A percentile compares a stretch with the other conserved stretches of the same genome.
Evolutionary conservation across 2,329 filamentous ascomycete species (phyloP).

Genomic region (Penicillium digitatum): DNA sequence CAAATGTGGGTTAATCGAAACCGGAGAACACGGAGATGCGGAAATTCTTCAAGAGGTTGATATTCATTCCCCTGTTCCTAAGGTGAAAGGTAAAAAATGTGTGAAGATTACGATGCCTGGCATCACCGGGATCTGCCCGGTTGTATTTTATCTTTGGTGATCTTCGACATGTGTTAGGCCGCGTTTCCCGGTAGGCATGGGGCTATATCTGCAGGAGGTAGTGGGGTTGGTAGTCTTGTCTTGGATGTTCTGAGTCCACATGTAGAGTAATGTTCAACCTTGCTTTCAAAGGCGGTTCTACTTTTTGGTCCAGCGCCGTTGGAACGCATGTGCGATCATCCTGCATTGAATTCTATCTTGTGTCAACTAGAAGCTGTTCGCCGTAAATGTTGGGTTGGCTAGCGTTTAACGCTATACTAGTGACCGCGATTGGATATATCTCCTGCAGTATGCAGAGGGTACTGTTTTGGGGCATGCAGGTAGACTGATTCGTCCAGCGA

Average conservation of each 20-base stretch:
- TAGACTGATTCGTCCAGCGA: background rate
- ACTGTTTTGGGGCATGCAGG: slow-evolving; percentile 5
- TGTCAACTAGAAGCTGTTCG: background rate
- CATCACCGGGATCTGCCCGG: background rate
- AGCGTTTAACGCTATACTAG: background rate
- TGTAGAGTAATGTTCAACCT: background rate
- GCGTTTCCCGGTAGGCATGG: background rate
- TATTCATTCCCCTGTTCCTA: background rate
- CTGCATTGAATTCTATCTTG: background rate
- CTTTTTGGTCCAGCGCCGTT: background rate
- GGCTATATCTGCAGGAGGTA: background rate
- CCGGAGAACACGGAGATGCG: slow-evolving; percentile 3
- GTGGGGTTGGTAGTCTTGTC: background rate
- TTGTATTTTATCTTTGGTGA: background rate
- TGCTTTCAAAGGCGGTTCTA: background rate
- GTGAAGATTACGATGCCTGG: background rate
- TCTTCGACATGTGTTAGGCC: background rate
- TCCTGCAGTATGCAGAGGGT: slow-evolving; percentile 4
- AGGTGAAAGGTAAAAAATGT: background rate
- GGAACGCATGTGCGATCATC: background rate
- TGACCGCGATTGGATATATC: slow-evolving; percentile 5
- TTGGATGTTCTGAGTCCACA: background rate
- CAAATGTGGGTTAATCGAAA: background rate
- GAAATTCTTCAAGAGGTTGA: background rate
- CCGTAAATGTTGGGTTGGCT: background rate